A percentile compares a stretch with the other conserved stretches of the same genome.
Conservation (phyloP, 2,329 filamentous ascomycete species). For the Verruconis gallopava region DNA sequence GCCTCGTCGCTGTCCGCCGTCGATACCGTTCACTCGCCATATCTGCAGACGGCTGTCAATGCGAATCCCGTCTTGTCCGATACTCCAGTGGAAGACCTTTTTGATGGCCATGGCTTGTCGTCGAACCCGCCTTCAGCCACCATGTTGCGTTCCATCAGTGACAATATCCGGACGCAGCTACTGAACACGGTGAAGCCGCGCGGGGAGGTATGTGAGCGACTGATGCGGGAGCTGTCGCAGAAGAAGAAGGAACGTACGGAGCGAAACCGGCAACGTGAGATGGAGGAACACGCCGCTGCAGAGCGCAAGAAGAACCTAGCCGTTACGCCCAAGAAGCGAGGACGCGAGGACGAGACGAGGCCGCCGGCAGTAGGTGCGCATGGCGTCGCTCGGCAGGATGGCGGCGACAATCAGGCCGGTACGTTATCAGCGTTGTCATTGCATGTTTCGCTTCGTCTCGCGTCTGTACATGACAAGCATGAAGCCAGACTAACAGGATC, state of each 20-base stretch:
- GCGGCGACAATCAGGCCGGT: conserved; percentile 47
- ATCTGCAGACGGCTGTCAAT: conserved; percentile 47
- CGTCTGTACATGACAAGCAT: no score
- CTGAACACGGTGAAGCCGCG: conserved; percentile 35
- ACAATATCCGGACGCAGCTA: conserved; percentile 47
- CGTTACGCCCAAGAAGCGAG: conserved; percentile 52
- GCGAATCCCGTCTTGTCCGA: conserved; percentile 40
- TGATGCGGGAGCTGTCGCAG: conserved; percentile 57
- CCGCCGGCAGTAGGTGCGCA: conserved; percentile 50
- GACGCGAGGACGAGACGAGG: conserved; percentile 45
- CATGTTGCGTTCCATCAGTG: conserved; percentile 50
- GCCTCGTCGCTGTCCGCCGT: conserved; percentile 36
- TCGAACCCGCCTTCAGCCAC: conserved; percentile 43
- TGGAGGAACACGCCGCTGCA: conserved; percentile 35
- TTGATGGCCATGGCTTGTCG: conserved; percentile 47
- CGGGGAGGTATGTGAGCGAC: conserved; percentile 54
- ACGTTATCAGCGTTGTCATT: conserved; percentile 16
- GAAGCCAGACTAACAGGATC: no score
- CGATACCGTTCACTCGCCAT: conserved; percentile 36
- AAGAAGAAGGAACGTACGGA: conserved; percentile 49
- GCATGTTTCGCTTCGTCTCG: no score
- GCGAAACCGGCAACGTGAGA: conserved; percentile 38
- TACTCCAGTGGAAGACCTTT: conserved; percentile 54
- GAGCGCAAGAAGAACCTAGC: conserved; percentile 34
- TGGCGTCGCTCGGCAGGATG: conserved; percentile 51